Base-by-base conservation (phyloP, 352 stramenopile genomes). In the Lagenidium sp. region DNA sequence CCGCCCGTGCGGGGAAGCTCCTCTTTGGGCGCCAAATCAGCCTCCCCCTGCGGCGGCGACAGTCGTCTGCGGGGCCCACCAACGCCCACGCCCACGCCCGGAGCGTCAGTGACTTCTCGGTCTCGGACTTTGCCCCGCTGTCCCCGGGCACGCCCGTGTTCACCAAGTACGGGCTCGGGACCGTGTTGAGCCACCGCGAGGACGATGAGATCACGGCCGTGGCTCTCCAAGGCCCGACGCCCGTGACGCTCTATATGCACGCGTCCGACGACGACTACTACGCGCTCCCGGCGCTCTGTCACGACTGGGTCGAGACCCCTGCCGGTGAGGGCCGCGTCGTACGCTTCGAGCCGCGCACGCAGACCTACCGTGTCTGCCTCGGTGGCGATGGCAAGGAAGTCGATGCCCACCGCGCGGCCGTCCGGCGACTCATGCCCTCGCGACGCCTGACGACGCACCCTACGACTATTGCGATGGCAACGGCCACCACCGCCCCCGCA, bases 101-200 rank as follows among this genome's bases (percentile, higher is more conserved):
- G 38, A 82, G 68, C 29, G 53, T 74, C 11, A 67, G 73, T 46
- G 55, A 64, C 15, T 48, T 76, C 28, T 67, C 53, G 16, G 66
- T 74, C 36, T 63, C 45, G 36, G 66, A 82, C 11, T 55, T 81
- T 22, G 39, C 46, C 18, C 50, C 49, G 23, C 69, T 76, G 28
- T 36, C 51, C 11, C 45, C 58, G 1, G 72, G 69, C 13, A 66
- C 63, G 20, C 59, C 63, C 42, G 68, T 88, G 23, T 77, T 59
- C 15, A 88, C 75, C 26, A 55, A 56, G 25, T 88, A 82, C 41
- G 75, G 75, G 0, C 70, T 88, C 6, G 75, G 75, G 18, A 71
- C 61, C n/a, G 59, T 88, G 32, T 16, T 68, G n/a, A 62, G 59
- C 2, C 62, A 77, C 12, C 60, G 75, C 31, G 46, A 62, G 15